Conservation (phyloP, 116 monocot genomes). For the Iris pallida region DNA sequence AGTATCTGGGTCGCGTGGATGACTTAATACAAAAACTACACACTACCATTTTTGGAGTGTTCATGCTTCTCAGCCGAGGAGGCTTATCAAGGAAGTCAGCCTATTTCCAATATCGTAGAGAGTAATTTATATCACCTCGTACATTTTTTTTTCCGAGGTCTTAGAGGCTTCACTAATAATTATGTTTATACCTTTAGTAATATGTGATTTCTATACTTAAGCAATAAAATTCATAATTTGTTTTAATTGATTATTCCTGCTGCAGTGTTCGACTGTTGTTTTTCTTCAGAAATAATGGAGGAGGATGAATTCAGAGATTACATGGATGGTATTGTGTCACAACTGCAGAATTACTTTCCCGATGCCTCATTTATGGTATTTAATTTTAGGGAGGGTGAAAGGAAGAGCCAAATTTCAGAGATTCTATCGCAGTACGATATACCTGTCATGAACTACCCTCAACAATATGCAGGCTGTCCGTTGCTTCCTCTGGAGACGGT, state of each 20-base stretch:
- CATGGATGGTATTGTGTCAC: constrained; percentile 51
- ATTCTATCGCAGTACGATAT: constrained; percentile 53
- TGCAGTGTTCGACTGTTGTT: constrained; percentile 87
- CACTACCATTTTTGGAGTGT: neutral
- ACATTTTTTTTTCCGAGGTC: neutral
- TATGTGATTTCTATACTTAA: neutral
- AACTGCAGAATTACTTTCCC: constrained; percentile 61
- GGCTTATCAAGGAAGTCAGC: neutral
- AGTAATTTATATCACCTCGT: neutral
- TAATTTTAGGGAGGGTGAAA: constrained; percentile 54
- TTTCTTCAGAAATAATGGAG: constrained; percentile 58
- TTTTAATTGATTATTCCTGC: neutral
- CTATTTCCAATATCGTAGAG: neutral
- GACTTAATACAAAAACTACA: too few species aligned
- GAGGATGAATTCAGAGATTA: constrained; percentile 62
- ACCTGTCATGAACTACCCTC: constrained; percentile 70
- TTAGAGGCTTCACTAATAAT: neutral
- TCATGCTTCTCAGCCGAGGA: neutral
- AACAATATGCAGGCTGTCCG: constrained; percentile 69
- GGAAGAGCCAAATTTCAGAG: constrained; percentile 37
- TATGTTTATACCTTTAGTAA: neutral
- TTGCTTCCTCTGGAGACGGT: constrained; percentile 80
- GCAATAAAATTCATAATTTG: neutral
- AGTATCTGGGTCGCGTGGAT: too few species aligned
- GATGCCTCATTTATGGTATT: constrained; percentile 74